Evolutionary conservation across 805 yeast species (phyloP).

Genomic region (Yarrowia yakushimensis): DNA sequence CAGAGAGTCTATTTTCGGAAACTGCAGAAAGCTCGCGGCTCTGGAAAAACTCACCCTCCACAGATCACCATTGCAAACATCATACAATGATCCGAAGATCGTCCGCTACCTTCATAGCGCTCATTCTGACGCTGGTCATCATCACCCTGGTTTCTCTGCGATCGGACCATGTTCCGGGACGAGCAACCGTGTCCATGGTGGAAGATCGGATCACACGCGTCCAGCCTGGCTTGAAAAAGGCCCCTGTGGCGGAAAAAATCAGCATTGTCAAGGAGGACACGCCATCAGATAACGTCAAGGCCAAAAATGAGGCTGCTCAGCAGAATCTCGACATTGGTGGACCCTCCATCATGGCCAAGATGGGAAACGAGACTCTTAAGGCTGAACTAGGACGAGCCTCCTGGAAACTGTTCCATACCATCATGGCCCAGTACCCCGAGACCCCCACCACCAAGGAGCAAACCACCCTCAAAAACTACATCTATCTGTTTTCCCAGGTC

Average conservation of each 20-base stretch:
- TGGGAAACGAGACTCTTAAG: slow-evolving; percentile 76
- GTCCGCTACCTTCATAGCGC: slow-evolving; percentile 13
- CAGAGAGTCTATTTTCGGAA: slow-evolving; percentile 1
- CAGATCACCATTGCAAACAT: neutral
- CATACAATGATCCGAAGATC: slow-evolving; percentile 6
- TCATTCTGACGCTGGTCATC: slow-evolving; percentile 9
- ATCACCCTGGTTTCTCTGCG: slow-evolving; percentile 11
- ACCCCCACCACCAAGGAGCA: slow-evolving; percentile 63
- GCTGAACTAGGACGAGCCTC: slow-evolving; percentile 88
- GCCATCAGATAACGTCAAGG: neutral
- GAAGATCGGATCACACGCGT: slow-evolving; percentile 28
- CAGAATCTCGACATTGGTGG: slow-evolving; percentile 30
- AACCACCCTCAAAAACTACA: slow-evolving; percentile 57
- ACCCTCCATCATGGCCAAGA: slow-evolving; percentile 81
- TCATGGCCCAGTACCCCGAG: slow-evolving; percentile 88
- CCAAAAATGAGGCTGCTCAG: neutral
- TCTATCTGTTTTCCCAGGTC: slow-evolving; percentile 78
- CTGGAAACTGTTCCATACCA: slow-evolving; percentile 90
- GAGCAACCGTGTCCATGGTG: slow-evolving; percentile 7
- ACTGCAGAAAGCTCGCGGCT: slow-evolving; percentile 7
- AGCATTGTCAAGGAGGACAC: neutral
- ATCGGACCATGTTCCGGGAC: slow-evolving; percentile 15
- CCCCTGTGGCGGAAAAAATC: neutral
- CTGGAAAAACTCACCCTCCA: neutral
- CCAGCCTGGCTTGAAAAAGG: slow-evolving; percentile 26